Evolutionary conservation across 2,329 filamentous ascomycete species (phyloP), one percentile per base, ranked within the genome.

Genomic region (Diplodia seriata): DNA sequence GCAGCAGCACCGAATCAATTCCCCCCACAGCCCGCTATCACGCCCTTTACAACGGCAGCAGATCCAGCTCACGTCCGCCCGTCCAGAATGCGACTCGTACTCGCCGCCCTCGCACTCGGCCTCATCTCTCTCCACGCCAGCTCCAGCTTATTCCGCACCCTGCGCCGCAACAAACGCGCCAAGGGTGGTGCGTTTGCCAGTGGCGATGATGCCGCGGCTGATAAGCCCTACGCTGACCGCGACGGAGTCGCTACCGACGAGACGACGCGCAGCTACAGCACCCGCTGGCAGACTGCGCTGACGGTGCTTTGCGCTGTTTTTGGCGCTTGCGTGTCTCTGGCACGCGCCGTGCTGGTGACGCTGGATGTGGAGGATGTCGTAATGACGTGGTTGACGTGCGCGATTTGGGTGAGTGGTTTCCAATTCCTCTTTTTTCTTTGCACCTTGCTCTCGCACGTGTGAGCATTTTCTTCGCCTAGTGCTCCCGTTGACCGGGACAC

Each of bases 241-340:
- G 64, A 67, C 33, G 64, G 64, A 40, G 64, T 51, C 47, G 64
- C 64, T 1, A 57, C 66, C 31, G n/a, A 23, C 4, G 66, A 67
- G 23, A 65, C 50, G 11, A 47, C 29, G 62, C n/a, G 26, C 38
- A 15, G 26, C 62, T 65, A 65, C 62, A 36, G 31, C 62, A 50
- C 49, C 20, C 62, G 50, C 62, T 65, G 62, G 62, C 49, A 65
- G 33, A 47, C 50, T 12, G 33, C 14, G 14, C 23, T 55, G 11
- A 43, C 20, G 14, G 29, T 31, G 1, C 23, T 63, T 6, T 51
- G 43, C 11, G 59, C 59, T 36, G 47, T 9, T 1, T 11, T 20
- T 2, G 59, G 59, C 3, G 40, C 23, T n/a, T 55, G 49, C n/a
- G n/a, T 53, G 1, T 54, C 56, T 4, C 43, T 61, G 23, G 55